Conservation (phyloP, 1,284 basidiomycete genomes). For the Leccinum fuscescens region DNA sequence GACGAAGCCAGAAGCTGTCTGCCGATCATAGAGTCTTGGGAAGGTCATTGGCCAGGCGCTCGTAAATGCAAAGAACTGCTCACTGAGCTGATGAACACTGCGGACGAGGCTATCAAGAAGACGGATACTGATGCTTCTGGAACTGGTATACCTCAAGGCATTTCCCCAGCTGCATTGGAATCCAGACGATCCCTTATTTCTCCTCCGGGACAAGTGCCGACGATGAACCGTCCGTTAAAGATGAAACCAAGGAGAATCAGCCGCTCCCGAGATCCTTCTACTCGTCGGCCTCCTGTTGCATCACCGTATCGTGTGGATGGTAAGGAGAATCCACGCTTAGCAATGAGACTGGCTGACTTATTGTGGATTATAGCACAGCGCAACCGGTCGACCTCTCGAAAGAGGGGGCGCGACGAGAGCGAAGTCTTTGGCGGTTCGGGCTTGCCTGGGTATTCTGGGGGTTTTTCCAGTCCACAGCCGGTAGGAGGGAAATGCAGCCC, state of each 20-base stretch:
- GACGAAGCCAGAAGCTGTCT: constrained; percentile 79
- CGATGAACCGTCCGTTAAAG: constrained; percentile 49
- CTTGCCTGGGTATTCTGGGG: constrained; percentile 43
- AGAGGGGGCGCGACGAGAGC: constrained; percentile 66
- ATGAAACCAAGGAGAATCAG: constrained; percentile 51
- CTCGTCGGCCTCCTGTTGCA: constrained; percentile 57
- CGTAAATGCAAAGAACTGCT: constrained; percentile 81
- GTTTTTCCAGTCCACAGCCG: constrained; percentile 52
- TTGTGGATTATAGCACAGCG: constrained; percentile 49
- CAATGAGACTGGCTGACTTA: constrained; percentile 21
- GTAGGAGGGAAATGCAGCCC: constrained; percentile 45
- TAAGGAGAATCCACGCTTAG: constrained; percentile 36
- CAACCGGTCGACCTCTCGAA: constrained; percentile 71
- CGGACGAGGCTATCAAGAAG: constrained; percentile 60
- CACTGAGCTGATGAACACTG: constrained; percentile 64
- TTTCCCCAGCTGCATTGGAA: constrained; percentile 39
- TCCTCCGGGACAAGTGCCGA: constrained; percentile 31
- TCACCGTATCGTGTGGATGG: constrained; percentile 69
- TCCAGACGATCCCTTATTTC: constrained; percentile 46
- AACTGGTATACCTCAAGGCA: constrained; percentile 30
- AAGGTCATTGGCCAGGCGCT: constrained; percentile 86
- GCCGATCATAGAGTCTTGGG: constrained; percentile 73
- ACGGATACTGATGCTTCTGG: constrained; percentile 27
- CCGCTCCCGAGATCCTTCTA: constrained; percentile 58
- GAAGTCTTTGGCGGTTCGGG: constrained; percentile 41